Evolutionary conservation across 73 alveolate species (phyloP).

Genomic region (Paramecium octaurelia): DNA sequence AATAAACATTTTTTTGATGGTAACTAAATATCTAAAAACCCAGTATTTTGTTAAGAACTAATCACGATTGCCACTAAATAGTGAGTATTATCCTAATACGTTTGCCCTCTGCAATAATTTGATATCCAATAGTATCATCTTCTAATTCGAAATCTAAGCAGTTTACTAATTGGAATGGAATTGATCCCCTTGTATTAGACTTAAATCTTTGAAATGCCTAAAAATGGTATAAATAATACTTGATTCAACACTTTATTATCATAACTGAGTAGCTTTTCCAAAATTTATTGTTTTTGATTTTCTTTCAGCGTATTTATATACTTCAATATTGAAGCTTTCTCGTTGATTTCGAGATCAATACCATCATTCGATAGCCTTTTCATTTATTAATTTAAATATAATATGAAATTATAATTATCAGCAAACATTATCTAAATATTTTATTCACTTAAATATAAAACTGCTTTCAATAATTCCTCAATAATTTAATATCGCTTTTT

Average conservation of each 20-base stretch:
- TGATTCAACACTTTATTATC: neutral
- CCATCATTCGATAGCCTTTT: neutral
- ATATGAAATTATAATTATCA: neutral
- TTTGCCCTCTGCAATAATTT: neutral
- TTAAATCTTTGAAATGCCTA: neutral
- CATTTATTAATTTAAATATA: neutral
- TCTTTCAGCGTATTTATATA: neutral
- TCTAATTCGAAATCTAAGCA: neutral
- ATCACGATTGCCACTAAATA: conserved; percentile 57
- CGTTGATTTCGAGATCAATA: neutral
- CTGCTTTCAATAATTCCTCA: neutral
- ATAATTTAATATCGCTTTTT: neutral
- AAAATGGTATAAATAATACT: neutral
- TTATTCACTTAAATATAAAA: neutral
- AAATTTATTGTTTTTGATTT: neutral
- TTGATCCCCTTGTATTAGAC: neutral
- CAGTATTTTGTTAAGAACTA: conserved; percentile 82
- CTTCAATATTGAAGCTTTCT: neutral
- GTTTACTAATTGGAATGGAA: neutral
- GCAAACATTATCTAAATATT: neutral
- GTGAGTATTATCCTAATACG: neutral
- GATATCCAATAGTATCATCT: neutral
- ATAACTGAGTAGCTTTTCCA: neutral
- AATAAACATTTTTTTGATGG: conserved; percentile 83
- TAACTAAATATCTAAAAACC: conserved; percentile 86